Base-by-base conservation (phyloP, 208 protist species). In the Leishmania gerbilli region DNA sequence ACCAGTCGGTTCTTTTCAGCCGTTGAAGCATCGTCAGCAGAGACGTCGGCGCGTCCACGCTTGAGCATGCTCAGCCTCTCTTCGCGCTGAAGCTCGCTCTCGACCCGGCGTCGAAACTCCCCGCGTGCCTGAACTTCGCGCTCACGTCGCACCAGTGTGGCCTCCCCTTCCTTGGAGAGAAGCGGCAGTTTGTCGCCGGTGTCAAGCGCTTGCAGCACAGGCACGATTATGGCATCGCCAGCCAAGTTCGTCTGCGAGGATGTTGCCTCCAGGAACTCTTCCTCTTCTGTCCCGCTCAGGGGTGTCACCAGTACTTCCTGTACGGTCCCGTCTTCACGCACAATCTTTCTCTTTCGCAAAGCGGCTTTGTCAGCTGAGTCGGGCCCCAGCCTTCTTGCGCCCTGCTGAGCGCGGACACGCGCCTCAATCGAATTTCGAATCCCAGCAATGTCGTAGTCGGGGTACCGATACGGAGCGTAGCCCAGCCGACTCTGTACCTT, bases 391-490 rank as follows among this genome's bases (percentile, higher is more conserved):
- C 51, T 49, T 1, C 65, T 83, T 27, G 58, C 72, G 6, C 69
- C 45, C 1, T 65, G 80, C 64, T 64, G 31, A 3, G 62, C 58
- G 47, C 65, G 53, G 53, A 87, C 42, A 31, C 71, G 67, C 55
- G 51, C 74, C 76, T 91, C 80, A 58, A 90, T 80, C 31, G 71
- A 65, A 67, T 65, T 81, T 49, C 84, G 82, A 60, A 93, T 90
- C 15, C 74, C 80, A 13, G 77, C 74, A 31, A 93, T 60, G 71
- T 96, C 89, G 77, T 96, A 96, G 71, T 94, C 91, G 15, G 93
- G 93, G 58, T 97, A 97, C 8, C 89, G 91, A 47, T 93, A 97
- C 4, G 93, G 91, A 9, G 75, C 84, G 76, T 97, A 97, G 21
- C 91, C 90, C 37, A 92, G 82, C 24, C 89, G 87, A 21, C 79